Evolutionary conservation across 108 stramenopile genomes (phyloP), one percentile per base, ranked within the genome.

Genomic region (Pseudonitzschia delicatissima): DNA sequence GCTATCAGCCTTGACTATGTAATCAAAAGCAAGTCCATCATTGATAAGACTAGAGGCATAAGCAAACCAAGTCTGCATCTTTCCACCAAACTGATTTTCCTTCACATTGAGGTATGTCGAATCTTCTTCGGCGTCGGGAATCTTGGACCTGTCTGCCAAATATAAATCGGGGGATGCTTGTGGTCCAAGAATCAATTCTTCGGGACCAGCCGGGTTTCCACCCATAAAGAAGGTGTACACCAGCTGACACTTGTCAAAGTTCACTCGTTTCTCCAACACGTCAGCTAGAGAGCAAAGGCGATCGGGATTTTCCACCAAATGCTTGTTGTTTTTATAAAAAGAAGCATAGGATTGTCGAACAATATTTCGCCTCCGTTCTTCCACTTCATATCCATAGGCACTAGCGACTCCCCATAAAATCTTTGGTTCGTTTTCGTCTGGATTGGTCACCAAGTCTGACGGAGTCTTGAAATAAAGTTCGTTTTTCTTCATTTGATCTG

Each of bases 21-120:
- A 77, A 34, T 77, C 76, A 42, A 77, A 59, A 13, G 17, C 44
- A 6, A 48, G 26, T 4, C 60, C 60, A 9, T 61, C 60, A 39
- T 61, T 61, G 60, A 61, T 61, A 7, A 61, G 15, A 61, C 60
- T 61, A 5, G 60, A 61, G 0, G 74, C 62, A 45, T 76, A 76
- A 17, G 48, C n/a, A 48, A 76, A 76, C 68, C 68, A 76, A 15
- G 74, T 64, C n/a, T 53, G 68, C 37, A 52, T 57, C 27, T 67
- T 67, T 29, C 66, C 66, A 36, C 31, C 66, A 36, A 47, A 40
- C 27, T 44, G 37, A 27, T 67, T 67, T 27, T 67, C 66, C 40
- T 42, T 53, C 12, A 67, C 57, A 20, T 67, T 67, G 4, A 67
- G 45, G 23, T 57, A 67, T 5, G 45, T 60, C 33, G 31, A 26